phyloP scores from a whole-genome alignment of 2,329 filamentous ascomycete species.

The Hypoxylon sp. region DNA sequence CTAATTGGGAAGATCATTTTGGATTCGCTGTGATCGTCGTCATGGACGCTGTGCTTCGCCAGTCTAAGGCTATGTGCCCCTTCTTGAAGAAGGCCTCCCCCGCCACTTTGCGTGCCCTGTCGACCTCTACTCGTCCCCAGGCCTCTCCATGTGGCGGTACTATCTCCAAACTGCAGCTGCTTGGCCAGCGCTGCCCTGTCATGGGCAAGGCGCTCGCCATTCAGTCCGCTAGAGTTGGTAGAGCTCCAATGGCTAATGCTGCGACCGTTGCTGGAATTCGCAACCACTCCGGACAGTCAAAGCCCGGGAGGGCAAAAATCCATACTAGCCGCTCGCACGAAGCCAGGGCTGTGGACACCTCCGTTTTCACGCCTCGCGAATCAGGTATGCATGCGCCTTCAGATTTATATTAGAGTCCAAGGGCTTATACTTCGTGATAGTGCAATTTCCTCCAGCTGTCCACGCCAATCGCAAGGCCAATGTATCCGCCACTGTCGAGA shows the following conservation, averaged over 20 bases:
- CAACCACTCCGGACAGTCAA: slow-evolving; percentile 64
- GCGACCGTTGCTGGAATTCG: slow-evolving; percentile 64
- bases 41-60: slow-evolving; percentile 96
- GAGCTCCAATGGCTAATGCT: slow-evolving; percentile 56
- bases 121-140: slow-evolving; percentile 76
- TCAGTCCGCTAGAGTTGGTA: slow-evolving; percentile 73
- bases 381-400: slow-evolving; percentile 58
- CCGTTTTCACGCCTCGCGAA: slow-evolving; percentile 62
- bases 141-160: slow-evolving; percentile 85
- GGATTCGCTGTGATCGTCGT: slow-evolving; percentile 50
- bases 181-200: slow-evolving; percentile 94
- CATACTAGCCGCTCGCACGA: slow-evolving; percentile 85
- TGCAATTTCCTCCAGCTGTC: slow-evolving; percentile 54
- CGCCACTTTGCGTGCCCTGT: slow-evolving; percentile 89
- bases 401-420: background rate
- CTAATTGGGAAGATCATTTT: slow-evolving; percentile 22
- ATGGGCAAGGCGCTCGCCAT: slow-evolving; percentile 98
- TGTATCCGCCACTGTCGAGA: slow-evolving; percentile 46
- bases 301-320: slow-evolving; percentile 76
- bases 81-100: slow-evolving; percentile 96
- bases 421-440: slow-evolving; percentile 49
- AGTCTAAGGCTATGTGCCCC: slow-evolving; percentile 96
- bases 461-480: slow-evolving; percentile 50
- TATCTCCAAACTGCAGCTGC: slow-evolving; percentile 96
- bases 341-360: slow-evolving; percentile 79